Percentiles rank a stretch among this genome's conserved stretches.
Conservation (phyloP, 441 rosid species). For the Biscutella laevigata region DNA sequence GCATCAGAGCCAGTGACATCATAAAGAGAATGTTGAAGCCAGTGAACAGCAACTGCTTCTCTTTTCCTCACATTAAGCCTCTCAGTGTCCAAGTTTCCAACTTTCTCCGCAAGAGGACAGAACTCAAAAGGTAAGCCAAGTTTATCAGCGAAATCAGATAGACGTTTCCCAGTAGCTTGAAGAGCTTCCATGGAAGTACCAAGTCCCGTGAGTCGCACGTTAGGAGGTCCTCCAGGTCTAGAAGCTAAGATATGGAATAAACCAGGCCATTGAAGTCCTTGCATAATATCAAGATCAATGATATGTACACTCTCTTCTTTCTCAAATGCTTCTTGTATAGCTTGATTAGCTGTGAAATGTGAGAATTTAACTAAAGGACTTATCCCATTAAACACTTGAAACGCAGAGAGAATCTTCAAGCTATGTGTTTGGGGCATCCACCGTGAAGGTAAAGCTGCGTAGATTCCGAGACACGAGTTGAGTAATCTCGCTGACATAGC, state of each 20-base stretch:
- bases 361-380: slow-evolving; percentile 96
- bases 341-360: slow-evolving; percentile 94
- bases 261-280: slow-evolving; percentile 98
- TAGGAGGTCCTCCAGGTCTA: slow-evolving; percentile 84
- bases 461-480: slow-evolving; percentile 76
- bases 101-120: slow-evolving; percentile 68
- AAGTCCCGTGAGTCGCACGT: slow-evolving; percentile 80
- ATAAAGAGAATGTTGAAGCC: slow-evolving; percentile 96
- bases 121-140: slow-evolving; percentile 87
- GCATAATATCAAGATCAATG: slow-evolving; percentile 94
- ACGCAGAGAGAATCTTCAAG: slow-evolving; percentile 81
- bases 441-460: slow-evolving; percentile 55
- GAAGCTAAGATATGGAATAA: slow-evolving; percentile 86
- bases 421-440: slow-evolving; percentile 49
- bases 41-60: slow-evolving; percentile 92
- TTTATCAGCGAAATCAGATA: slow-evolving; percentile 80
- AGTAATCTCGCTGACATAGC: slow-evolving; percentile 91
- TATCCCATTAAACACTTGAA: slow-evolving; percentile 89
- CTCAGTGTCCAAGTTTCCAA: slow-evolving; percentile 74
- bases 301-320: slow-evolving; percentile 90
- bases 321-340: slow-evolving; percentile 92
- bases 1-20: slow-evolving; percentile 92
- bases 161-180: slow-evolving; percentile 81
- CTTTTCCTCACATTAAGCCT: slow-evolving; percentile 61
- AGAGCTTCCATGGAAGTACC: slow-evolving; percentile 84